Evolutionary conservation across 805 yeast genomes (phyloP), one percentile per base, ranked within the genome.

Genomic region (Maudiozyma barnettii): DNA sequence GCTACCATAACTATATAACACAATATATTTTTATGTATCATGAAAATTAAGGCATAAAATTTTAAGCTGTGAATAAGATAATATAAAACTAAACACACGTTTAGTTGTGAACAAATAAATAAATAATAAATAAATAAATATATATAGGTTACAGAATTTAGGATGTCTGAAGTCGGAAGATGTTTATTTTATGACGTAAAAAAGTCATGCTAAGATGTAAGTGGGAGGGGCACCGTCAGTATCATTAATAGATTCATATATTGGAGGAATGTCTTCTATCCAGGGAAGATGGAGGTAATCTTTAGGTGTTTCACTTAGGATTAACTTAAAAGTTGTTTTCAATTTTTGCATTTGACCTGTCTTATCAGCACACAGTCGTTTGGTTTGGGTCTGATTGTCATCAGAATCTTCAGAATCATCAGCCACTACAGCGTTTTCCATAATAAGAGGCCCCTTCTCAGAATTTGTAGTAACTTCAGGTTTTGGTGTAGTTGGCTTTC

Each of bases 251-350:
- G n/a, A 20, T 9, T 40, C 29, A 35, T 45, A 45, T 5, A 41
- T 23, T 9, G 48, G 48, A 20, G 48, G 45, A 13, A 41, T 29
- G 19, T 45, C 48, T 12, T 26, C 37, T 33, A 41, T 19, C 48
- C 48, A 45, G 2, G 45, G 22, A 7, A 37, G 14, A 4, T 26
- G 6, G 23, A 14, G n/a, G 12, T 41, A 19, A 29, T 14, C 10
- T 14, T 20, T n/a, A 9, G 45, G 44, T 8, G 20, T 29, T 7
- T 41, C 41, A 26, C 42, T 41, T 5, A 45, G n/a, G 12, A 41
- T 18, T 14, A 37, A 13, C 23, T 30, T 42, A 30, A 20, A 41
- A 5, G 39, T 36, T 13, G 45, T 41, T 22, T 30, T 45, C 19
- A 45, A 18, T 29, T 20, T 19, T 42, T 45, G 48, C 19, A 33